Conservation (phyloP, 140 eudicot species). For the Senecio squalidus region DNA sequence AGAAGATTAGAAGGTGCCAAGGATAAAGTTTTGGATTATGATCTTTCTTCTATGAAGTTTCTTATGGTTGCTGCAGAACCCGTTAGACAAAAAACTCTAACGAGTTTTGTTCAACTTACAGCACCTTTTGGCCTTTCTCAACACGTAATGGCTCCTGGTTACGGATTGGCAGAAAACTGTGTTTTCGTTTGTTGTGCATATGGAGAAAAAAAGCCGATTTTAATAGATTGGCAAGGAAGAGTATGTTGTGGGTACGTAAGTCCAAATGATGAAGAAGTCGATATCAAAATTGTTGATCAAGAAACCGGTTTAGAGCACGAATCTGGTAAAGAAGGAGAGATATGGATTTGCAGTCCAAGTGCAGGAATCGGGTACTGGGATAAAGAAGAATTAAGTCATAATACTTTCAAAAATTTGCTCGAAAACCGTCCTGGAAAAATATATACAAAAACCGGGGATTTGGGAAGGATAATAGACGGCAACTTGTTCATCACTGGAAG, state of each 20-base stretch:
- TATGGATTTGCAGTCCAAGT: conserved; percentile 81
- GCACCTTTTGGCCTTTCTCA: conserved; percentile 68
- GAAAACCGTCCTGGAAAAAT: conserved; percentile 24
- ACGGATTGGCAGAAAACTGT: conserved; percentile 86
- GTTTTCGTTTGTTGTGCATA: conserved; percentile 76
- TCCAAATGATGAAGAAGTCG: conserved; percentile 40
- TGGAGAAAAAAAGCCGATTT: conserved; percentile 64
- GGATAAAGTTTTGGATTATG: conserved; percentile 38
- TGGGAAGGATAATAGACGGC: conserved; percentile 66
- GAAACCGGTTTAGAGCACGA: conserved; percentile 56
- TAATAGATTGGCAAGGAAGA: conserved; percentile 86
- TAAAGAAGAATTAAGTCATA: conserved; percentile 47
- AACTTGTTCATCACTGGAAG: conserved; percentile 83
- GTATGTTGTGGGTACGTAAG: conserved; percentile 73
- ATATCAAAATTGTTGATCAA: conserved; percentile 54
- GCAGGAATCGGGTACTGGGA: conserved; percentile 90
- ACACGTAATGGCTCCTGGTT: conserved; percentile 80
- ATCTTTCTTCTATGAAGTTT: conserved; percentile 70
- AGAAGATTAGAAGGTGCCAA: conserved; percentile 60
- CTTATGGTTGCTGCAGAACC: conserved; percentile 94
- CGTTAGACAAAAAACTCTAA: conserved; percentile 65
- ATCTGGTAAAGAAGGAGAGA: conserved; percentile 70
- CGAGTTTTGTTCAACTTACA: conserved; percentile 58
- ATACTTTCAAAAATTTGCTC: conserved; percentile 49
- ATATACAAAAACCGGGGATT: conserved; percentile 72